Percentiles rank a stretch among this genome's conserved stretches.
These are phyloP conservation scores for Myxozyma vanderwaltii DNA, from an alignment of 805 yeast species.

Conservation along the genomic window DNA sequence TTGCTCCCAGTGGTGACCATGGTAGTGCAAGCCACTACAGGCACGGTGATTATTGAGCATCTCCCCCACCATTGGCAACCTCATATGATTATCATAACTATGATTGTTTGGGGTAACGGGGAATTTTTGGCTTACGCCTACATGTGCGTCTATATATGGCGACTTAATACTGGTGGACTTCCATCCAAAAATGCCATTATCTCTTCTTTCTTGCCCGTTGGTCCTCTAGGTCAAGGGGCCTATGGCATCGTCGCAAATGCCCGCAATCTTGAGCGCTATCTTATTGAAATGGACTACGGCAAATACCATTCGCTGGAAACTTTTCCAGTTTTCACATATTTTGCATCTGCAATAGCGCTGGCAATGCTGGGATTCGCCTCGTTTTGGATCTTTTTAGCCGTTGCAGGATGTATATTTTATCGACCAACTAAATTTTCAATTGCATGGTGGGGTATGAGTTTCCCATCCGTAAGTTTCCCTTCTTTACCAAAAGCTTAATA, in stretches of 20 bases:
- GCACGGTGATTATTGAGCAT: neutral
- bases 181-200: neutral
- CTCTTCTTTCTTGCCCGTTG: conserved; percentile 7
- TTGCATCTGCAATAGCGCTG: neutral
- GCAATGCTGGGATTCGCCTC: conserved; percentile 7
- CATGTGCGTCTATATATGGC: conserved; percentile 6
- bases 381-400: conserved; percentile 8
- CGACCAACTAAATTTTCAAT: conserved; percentile 5
- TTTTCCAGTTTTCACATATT: neutral
- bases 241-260: conserved; percentile 4
- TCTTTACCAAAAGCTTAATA: neutral
- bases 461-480: conserved; percentile 6
- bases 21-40: conserved; percentile 7
- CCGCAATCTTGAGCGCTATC: neutral
- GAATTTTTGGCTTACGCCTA: conserved; percentile 2
- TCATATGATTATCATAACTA: conserved; percentile 9
- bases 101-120: conserved; percentile 1
- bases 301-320: neutral
- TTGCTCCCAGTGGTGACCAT: conserved; percentile 7
- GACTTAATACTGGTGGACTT: neutral
- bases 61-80: conserved; percentile 12
- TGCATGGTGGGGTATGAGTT: conserved; percentile 16
- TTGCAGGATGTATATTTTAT: conserved; percentile 3
- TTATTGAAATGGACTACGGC: neutral
- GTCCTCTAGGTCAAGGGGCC: conserved; percentile 13